phyloP scores from a whole-genome alignment of 1,284 basidiomycete genomes.

The Vanrija sp. region DNA sequence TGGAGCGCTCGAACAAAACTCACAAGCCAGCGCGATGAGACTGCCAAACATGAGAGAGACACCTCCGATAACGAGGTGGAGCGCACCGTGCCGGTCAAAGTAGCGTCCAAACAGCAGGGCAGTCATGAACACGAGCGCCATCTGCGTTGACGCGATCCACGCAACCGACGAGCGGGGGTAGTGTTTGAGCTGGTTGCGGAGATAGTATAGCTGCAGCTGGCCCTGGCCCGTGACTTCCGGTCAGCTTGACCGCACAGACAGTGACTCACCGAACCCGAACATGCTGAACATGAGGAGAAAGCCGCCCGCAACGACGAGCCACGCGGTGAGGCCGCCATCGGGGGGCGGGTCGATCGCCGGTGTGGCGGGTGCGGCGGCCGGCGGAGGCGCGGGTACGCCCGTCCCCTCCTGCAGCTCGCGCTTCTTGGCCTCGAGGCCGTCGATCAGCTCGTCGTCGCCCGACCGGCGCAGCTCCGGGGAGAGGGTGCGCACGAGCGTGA shows the following conservation, averaged over 20 bases:
- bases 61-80: constrained; percentile 10
- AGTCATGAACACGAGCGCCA: constrained; percentile 27
- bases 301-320: constrained; percentile 5
- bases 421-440: too few species aligned
- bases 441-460: too few species aligned
- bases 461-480: too few species aligned
- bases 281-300: constrained; percentile 1
- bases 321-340: constrained; percentile 4
- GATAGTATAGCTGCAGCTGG: constrained; percentile 35
- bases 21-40: too few species aligned
- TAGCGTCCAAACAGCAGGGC: constrained; percentile 33
- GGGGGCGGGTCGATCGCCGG: constrained; percentile 6
- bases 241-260: background rate
- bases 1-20: background rate
- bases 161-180: constrained; percentile 7
- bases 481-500: too few species aligned
- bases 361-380: too few species aligned
- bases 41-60: too few species aligned
- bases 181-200: constrained; percentile 25
- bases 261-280: constrained; percentile 2
- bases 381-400: too few species aligned
- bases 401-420: too few species aligned
- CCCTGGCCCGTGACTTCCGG: constrained; percentile 37
- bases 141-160: constrained; percentile 36
- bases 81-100: constrained; percentile 39